Base-by-base conservation (phyloP, 768 basidiomycete species). In the Hebeloma cylindrosporum region DNA sequence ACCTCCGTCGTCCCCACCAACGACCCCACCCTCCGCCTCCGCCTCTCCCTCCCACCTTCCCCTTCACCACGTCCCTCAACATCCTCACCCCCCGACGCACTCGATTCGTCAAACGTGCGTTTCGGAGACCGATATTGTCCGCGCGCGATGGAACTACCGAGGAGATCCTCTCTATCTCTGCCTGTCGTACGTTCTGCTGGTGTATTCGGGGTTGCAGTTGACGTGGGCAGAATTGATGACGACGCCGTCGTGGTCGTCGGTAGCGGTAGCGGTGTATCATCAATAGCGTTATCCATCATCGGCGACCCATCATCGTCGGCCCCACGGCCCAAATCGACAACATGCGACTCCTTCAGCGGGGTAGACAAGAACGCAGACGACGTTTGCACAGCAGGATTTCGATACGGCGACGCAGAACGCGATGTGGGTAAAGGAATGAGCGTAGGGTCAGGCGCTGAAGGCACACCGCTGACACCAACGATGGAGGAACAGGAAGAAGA, bases 81-180 rank as follows among this genome's bases (percentile, higher is more conserved):
- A 7, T 43, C 52, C 14, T 59, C 56, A n/a, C 52, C 50, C 7
- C 56, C 59, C 20, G 60, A 61, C 21, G 61, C 59, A 41, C 61
- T 61, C 16, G 63, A 65, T 45, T 68, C 64, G 45, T 67, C 67
- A 44, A 69, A 67, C 1, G 67, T 60, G 14, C 69, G 54, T 56
- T 66, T 66, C 9, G 65, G 65, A n/a, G 58, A 56, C 16, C 58
- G 51, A n/a, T 52, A 51, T 9, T 58, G 16, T 54, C 50, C 6
- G 46, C 23, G 23, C 29, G 29, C 18, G 36, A 47, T 33, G 52
- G 17, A 17, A 40, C 48, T 13, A 46, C 42, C 17, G 55, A 40
- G 10, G 48, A n/a, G n/a, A n/a, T n/a, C n/a, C n/a, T n/a, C n/a
- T n/a, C n/a, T n/a, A n/a, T n/a, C n/a, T n/a, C n/a, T n/a, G n/a